Base-by-base conservation (phyloP, 495 filamentous ascomycete species). In the Hypoxylon perforatum region DNA sequence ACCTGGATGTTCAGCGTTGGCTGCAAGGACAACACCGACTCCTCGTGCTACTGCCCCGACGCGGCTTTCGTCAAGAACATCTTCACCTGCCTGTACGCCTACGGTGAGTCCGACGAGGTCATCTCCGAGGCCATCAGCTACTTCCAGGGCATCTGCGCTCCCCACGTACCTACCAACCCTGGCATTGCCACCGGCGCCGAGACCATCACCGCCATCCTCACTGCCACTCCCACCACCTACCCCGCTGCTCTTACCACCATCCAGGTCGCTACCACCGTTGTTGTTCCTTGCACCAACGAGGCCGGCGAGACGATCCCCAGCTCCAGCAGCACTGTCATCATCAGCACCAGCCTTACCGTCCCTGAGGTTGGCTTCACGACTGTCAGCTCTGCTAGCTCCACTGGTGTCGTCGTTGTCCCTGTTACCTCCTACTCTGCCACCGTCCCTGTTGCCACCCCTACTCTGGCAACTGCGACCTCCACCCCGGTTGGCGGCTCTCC, bases 61-160 rank as follows among this genome's bases (percentile, higher is more conserved):
- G 76, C 82, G 47, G 73, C 84, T 52, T 94, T 96, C 80, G 91
- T 92, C 73, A 83, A 85, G 73, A 91, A 90, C 75, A 87, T 97
- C 73, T 92, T 90, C 72, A 84, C 85, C 57, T 98, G 94, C 80
- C 82, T 97, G 63, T 86, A 87, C 67, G 84, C 93, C 62, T 90
- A 92, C 84, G 89, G 90, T 61, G 80, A 83, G 62, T 85, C 86
- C 47, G 79, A 88, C 50, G 72, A 76, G n/a, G 86, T 92, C 73
- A 81, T 93, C 67, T 81, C 87, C 52, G 77, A 85, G 59, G 92
- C 91, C 54, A 82, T 95, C 53, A 85, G 86, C 68, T 97, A 91
- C 86, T 90, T 97, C 82, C 87, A 92, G 70, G 95, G 94, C 75
- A 91, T 98, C 78, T 98, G 94, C 81, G 92, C 91, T 35, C 77